Base-by-base conservation (phyloP, 2,329 filamentous ascomycete species). In the Cytospora paraplurivora region DNA sequence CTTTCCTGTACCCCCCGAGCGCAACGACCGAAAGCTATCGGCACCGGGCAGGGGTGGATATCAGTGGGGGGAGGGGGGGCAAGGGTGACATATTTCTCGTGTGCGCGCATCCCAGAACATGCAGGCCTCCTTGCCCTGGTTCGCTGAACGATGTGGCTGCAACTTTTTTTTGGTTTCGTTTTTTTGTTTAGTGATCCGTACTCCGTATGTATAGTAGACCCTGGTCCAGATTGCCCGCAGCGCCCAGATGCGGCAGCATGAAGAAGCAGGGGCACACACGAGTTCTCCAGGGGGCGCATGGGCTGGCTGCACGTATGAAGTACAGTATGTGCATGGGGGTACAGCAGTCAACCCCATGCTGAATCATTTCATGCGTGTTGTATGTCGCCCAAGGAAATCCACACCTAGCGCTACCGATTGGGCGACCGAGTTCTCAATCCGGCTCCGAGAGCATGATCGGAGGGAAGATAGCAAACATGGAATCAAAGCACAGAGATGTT, bases 341-440 rank as follows among this genome's bases (percentile, higher is more conserved):
- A 61, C 41, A 44, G 11, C n/a, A n/a, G n/a, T n/a, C n/a, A 41
- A 15, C 11, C 37, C 37, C 11, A 15, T n/a, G n/a, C 38, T 59
- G 47, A 41, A 35, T 60, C n/a, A 27, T 21, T 17, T 8, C 38
- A 47, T 55, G 33, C 50, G 17, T 44, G 37, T 38, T 61, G 59
- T 33, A 38, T n/a, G 38, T 27, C 58, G n/a, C n/a, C n/a, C n/a
- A n/a, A 51, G 37, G 15, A n/a, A 3, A 61, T 34, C 59, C 59
- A 55, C 51, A 47, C 27, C 21, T 57, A 58, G 58, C 53, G 59
- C 34, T 32, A 37, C 53, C 34, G 59, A 8, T 35, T 64, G 58
- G 62, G 62, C 56, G 33, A 62, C 50, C 53, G 57, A 44, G 21
- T 47, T 41, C 51, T 54, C 56, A 59, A n/a, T 57, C 62, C 62